Percentiles rank a stretch among this genome's conserved stretches.
Conservation (phyloP, 768 basidiomycete genomes). For the Mycena haematopus region DNA sequence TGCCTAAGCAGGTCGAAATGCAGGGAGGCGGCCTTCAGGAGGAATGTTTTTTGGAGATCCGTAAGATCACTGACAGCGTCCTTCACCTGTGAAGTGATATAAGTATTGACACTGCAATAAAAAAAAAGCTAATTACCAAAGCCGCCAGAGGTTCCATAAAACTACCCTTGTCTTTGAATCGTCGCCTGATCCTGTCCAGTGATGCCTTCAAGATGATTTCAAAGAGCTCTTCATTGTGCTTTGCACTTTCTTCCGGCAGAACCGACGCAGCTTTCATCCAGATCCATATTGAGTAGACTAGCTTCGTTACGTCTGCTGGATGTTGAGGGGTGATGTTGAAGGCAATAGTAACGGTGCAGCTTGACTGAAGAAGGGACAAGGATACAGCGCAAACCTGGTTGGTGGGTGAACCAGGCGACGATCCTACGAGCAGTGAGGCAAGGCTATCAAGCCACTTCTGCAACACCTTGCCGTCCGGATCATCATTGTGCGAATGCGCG, state of each 20-base stretch:
- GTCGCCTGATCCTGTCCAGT: slow-evolving; percentile 11
- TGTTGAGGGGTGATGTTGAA: not conserved
- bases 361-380: slow-evolving; percentile 10
- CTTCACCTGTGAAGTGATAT: no score
- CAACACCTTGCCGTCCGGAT: slow-evolving; percentile 9
- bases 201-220: slow-evolving; percentile 18
- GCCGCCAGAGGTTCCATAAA: slow-evolving; percentile 6
- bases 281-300: slow-evolving; percentile 15
- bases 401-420: slow-evolving; percentile 2
- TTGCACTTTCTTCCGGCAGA: slow-evolving; percentile 14
- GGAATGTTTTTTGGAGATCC: slow-evolving; percentile 10
- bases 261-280: slow-evolving; percentile 22
- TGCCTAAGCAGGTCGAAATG: slow-evolving; percentile 11
- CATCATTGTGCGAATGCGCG: slow-evolving; percentile 5
- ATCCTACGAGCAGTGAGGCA: slow-evolving; percentile 14
- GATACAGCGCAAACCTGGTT: slow-evolving; percentile 18
- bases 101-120: no score
- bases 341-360: slow-evolving; percentile 14
- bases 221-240: slow-evolving; percentile 13
- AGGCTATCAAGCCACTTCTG: slow-evolving; percentile 16
- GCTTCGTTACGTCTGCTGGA: slow-evolving; percentile 4
- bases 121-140: no score
- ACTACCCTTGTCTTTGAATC: slow-evolving; percentile 14
- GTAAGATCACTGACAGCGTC: slow-evolving; percentile 14
- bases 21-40: slow-evolving; percentile 4